Evolutionary conservation across 2,329 filamentous ascomycete genomes (phyloP).

Genomic region (Aspergillus chevalieri): DNA sequence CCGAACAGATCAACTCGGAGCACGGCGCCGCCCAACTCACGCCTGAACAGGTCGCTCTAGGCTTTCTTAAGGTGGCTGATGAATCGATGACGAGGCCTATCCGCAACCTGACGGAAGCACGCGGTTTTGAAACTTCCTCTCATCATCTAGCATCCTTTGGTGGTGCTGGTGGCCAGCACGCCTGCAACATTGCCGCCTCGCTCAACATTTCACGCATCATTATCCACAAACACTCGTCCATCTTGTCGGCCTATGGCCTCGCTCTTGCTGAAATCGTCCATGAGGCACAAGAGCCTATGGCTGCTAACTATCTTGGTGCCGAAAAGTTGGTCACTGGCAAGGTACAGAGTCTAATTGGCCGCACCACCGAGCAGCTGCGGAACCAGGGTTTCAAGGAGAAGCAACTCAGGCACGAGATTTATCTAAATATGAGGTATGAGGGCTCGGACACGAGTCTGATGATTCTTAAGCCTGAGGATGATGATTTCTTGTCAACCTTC

Average conservation of each 20-base stretch:
- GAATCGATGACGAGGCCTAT: slow-evolving; percentile 67
- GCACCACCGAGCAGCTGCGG: slow-evolving; percentile 33
- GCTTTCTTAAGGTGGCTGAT: slow-evolving; percentile 87
- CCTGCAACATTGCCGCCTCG: slow-evolving; percentile 36
- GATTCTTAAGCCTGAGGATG: slow-evolving; percentile 56
- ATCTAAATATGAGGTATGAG: slow-evolving; percentile 46
- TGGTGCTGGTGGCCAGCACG: slow-evolving; percentile 36
- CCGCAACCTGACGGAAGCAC: slow-evolving; percentile 15
- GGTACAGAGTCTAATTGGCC: slow-evolving; percentile 70
- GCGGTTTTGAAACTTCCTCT: slow-evolving; percentile 12
- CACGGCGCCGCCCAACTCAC: slow-evolving; percentile 56
- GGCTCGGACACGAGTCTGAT: slow-evolving; percentile 47
- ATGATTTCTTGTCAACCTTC: slow-evolving; percentile 75
- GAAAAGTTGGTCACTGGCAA: slow-evolving; percentile 50
- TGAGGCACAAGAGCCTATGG: slow-evolving; percentile 63
- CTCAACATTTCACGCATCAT: slow-evolving; percentile 38
- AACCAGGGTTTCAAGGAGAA: slow-evolving; percentile 39
- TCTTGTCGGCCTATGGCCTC: slow-evolving; percentile 37
- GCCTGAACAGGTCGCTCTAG: slow-evolving; percentile 45
- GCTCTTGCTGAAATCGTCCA: slow-evolving; percentile 80
- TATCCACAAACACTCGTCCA: slow-evolving; percentile 37
- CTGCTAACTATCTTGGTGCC: slow-evolving; percentile 46
- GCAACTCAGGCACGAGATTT: slow-evolving; percentile 40
- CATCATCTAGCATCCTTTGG: slow-evolving; percentile 27
- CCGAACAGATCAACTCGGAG: slow-evolving; percentile 71